Base-by-base conservation (phyloP, 805 yeast genomes). In the Wickerhamomyces rabaulensis region DNA sequence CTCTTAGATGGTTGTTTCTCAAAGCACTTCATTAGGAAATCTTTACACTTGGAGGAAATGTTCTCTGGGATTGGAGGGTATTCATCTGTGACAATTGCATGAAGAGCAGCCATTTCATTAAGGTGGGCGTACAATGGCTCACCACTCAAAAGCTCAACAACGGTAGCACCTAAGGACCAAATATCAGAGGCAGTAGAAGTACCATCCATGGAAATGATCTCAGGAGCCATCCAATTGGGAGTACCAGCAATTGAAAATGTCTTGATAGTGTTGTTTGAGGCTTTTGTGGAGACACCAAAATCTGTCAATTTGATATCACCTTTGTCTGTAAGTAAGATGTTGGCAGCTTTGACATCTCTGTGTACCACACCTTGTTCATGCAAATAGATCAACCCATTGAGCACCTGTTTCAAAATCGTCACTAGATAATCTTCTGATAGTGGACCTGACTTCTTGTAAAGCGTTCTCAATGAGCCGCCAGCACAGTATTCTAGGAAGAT, bases 211-310 rank as follows among this genome's bases (percentile, higher is more conserved):
- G 83, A 72, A 4, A 94, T 86, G 2, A 95, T 82, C 61, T 94
- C 99, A 0, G 99, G 99, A 0, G 99, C 97, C 97, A 94, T 91
- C 98, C 98, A 94, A 61, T 92, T 87, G 0, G 97, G 95, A 0
- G 98, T 89, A 2, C 99, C 99, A 0, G 79, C 82, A 53, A 77
- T 70, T 0, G 82, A 78, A 62, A 71, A 72, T 53, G 86, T 77
- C 45, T 84, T 73, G 52, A 80, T 62, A 3, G 57, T 54, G 19
- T 48, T 57, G 49, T 70, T 76, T 3, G 96, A 53, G 23, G 85
- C 69, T 61, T 85, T 87, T 0, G 88, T 87, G 20, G 87, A 80
- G 19, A 84, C 81, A 1, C 91, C 91, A 61, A 84, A 84, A 60
- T 84, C 91, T 39, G 87, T 79, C 53, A 84, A 79, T 55, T 84